A percentile compares a stretch with the other conserved stretches of the same genome.
These are phyloP conservation scores for Termitomyces sp. DNA, from an alignment of 768 basidiomycete genomes.

Conservation along the genomic window DNA sequence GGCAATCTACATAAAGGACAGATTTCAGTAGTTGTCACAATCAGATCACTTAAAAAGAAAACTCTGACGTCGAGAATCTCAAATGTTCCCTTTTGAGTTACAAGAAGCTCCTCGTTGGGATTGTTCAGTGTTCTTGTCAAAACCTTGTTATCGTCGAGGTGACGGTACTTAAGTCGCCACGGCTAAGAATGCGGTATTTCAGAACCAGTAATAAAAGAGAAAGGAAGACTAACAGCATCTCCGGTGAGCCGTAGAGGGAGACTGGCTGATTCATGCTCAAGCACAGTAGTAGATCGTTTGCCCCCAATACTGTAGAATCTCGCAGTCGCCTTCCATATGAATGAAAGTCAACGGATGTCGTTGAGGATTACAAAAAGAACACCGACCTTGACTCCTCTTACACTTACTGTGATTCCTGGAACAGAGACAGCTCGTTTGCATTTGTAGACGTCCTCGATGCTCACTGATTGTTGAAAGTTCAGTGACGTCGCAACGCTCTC, in stretches of 20 bases:
- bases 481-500: neutral
- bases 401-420: slow-evolving; percentile 80
- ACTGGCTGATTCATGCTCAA: slow-evolving; percentile 69
- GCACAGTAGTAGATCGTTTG: slow-evolving; percentile 56
- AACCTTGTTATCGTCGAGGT: slow-evolving; percentile 38
- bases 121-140: slow-evolving; percentile 43
- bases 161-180: slow-evolving; percentile 80
- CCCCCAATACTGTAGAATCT: slow-evolving; percentile 75
- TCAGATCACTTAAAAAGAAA: neutral
- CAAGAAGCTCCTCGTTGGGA: slow-evolving; percentile 70
- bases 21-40: slow-evolving; percentile 1
- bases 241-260: slow-evolving; percentile 89
- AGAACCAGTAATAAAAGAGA: neutral
- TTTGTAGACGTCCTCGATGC: slow-evolving; percentile 83
- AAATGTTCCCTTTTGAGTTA: slow-evolving; percentile 75
- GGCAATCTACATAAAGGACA: slow-evolving; percentile 50
- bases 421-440: slow-evolving; percentile 77
- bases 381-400: slow-evolving; percentile 70
- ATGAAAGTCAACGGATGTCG: neutral
- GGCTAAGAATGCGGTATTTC: slow-evolving; percentile 49
- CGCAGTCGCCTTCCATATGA: slow-evolving; percentile 64
- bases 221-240: slow-evolving; percentile 61
- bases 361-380: slow-evolving; percentile 17
- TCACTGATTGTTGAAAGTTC: slow-evolving; percentile 45
- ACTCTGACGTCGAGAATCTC: slow-evolving; percentile 61